Conservation (phyloP, 139 green algal genomes). For the Chlorella vulgaris region DNA sequence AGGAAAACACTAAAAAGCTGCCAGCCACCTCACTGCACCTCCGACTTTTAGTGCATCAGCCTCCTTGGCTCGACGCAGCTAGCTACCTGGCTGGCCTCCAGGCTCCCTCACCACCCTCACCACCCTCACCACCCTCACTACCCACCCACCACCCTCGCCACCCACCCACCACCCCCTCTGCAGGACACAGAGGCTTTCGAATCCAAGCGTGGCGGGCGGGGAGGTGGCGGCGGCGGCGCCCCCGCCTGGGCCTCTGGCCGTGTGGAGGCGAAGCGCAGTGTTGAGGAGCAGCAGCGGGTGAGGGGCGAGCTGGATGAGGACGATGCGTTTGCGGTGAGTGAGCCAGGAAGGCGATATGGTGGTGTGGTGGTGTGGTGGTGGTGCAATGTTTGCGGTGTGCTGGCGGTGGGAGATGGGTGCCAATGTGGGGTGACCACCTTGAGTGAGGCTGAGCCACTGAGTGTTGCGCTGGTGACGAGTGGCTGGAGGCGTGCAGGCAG, state of each 20-base stretch:
- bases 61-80: too few relatives aligned
- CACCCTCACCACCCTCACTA: not conserved
- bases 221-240: constrained; percentile 9
- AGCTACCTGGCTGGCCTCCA: too few relatives aligned
- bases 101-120: not conserved
- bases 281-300: constrained; percentile 11
- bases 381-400: not conserved
- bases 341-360: not conserved
- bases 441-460: too few relatives aligned
- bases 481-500: too few relatives aligned
- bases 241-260: constrained; percentile 14
- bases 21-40: too few relatives aligned
- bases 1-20: too few relatives aligned
- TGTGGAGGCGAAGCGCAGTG: constrained; percentile 1
- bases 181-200: constrained; percentile 87
- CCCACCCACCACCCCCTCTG: not conserved
- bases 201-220: constrained; percentile 55
- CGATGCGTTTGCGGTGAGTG: constrained; percentile 41
- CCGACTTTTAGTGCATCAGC: too few relatives aligned
- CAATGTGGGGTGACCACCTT: too few relatives aligned
- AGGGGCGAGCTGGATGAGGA: constrained; percentile 59
- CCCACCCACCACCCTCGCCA: not conserved
- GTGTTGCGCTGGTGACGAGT: too few relatives aligned
- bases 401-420: too few relatives aligned
- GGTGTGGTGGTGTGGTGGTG: not conserved